A percentile compares a stretch with the other conserved stretches of the same genome.
These are phyloP conservation scores for Colletotrichum viniferum DNA, from an alignment of 2,329 filamentous ascomycete genomes.

Conservation along the genomic window DNA sequence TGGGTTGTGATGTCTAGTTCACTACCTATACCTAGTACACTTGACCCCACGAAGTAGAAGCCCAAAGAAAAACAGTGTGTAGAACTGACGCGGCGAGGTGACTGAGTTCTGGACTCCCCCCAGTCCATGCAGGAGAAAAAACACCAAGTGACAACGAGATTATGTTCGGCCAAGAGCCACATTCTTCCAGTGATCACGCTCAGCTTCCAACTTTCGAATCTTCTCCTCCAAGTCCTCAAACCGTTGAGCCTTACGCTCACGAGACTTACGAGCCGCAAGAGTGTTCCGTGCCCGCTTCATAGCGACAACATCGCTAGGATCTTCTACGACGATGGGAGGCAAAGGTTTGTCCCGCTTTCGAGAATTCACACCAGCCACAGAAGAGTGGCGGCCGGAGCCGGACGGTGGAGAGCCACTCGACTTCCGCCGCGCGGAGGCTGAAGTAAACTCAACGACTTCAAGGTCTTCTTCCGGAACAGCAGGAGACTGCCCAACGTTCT, in stretches of 20 bases:
- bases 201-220: conserved; percentile 71
- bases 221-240: conserved; percentile 76
- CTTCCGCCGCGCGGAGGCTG: conserved; percentile 52
- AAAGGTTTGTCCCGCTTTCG: conserved; percentile 83
- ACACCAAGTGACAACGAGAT: background rate
- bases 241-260: conserved; percentile 81
- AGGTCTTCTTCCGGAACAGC: conserved; percentile 51
- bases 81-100: background rate
- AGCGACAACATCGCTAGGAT: conserved; percentile 75
- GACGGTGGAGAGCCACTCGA: conserved; percentile 45
- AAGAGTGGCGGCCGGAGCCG: conserved; percentile 64
- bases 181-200: conserved; percentile 70
- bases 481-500: conserved; percentile 41
- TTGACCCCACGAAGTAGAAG: background rate
- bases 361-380: conserved; percentile 71
- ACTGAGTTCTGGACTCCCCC: background rate
- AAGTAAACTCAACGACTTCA: conserved; percentile 43
- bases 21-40: background rate
- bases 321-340: conserved; percentile 76
- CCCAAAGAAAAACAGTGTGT: background rate
- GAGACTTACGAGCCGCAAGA: conserved; percentile 94
- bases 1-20: too few species aligned
- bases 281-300: conserved; percentile 89
- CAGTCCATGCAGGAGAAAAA: background rate
- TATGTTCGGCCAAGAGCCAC: conserved; percentile 44